Base-by-base conservation (phyloP, 768 basidiomycete species). In the Agaricus sinodeliciosus region DNA sequence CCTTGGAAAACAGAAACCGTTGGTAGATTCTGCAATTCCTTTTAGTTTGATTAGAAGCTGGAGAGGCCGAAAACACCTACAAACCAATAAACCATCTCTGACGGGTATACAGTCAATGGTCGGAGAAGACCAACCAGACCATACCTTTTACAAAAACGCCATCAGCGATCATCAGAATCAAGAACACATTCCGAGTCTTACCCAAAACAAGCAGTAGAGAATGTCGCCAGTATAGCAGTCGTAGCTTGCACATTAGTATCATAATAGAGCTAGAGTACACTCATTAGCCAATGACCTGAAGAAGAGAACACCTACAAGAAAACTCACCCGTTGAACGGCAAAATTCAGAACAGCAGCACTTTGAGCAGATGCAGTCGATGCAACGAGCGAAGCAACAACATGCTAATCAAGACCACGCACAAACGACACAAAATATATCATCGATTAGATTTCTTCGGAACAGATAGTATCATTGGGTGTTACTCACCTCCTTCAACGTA, bases 141-240 rank as follows among this genome's bases (percentile, higher is more conserved):
- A 57, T 82, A 83, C 15, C 81, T 81, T n/a, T 41, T 35, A 18
- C 34, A 42, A 45, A n/a, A 28, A 36, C 3, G 25, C 18, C 9
- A 18, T 46, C 8, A 18, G 37, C 49, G 25, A 44, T 22, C 19
- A 5, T 6, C 9, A n/a, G 25, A 16, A 2, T 5, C 39, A 28
- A 13, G 18, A 3, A 47, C 36, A 2, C 18, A 18, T n/a, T 39
- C 13, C 37, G 19, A 1, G 11, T 56, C 72, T 49, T 57, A 81
- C 75, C 80, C 81, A 63, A 84, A 83, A 60, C 79, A 80, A 3
- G 78, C 79, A 0, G 81, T 81, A 2, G 81, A 83, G 64, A 83
- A 83, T 0, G 80, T 83, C 0, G 80, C 78, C 8, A 85, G 72
- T 27, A 83, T 67, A 6, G 81, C 81, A 2, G 80, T 81, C 0